Evolutionary conservation across 208 protist species (phyloP), one percentile per base, ranked within the genome.

Genomic region (Trichomonas tenax): DNA sequence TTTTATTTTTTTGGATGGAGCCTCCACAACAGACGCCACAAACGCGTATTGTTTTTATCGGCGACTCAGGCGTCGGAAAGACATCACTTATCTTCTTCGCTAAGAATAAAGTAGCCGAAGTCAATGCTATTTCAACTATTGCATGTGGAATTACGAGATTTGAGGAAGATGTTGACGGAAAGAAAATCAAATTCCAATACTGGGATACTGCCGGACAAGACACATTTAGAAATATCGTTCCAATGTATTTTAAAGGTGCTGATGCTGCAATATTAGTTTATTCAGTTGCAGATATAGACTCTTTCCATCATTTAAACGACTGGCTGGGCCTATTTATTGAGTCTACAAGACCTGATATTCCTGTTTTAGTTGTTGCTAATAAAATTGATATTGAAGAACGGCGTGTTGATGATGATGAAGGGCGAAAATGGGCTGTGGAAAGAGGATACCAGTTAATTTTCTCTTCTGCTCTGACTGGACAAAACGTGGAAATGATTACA

Each of bases 151-250:
- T 96, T 34, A 96, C 96, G 38, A 31, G 36, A 49, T 14, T 96
- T 49, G 93, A 96, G 9, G 8, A 10, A 2, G n/a, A 96, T 9
- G 2, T 97, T 46, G 95, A 72, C 96, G 96, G 95, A 44, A 96
- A 97, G 4, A n/a, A 8, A 31, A 82, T 96, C 11, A n/a, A 40
- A n/a, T 23, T 90, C 72, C 26, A 95, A 96, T 96, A 96, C 38
- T 96, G 96, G 88, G 96, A 96, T 49, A 96, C 96, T 82, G 96
- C 96, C 6, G 96, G 96, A 38, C 96, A 96, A 34, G 96, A 96
- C 9, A 93, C 95, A 45, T 96, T 96, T 81, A 4, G 46, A 6
- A 86, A 49, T 45, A 96, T 96, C 44, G 95, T 96, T 41, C 96
- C 96, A 23, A 95, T 95, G 26, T 96, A 96, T 97, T 96, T 96